Conservation (phyloP, 2,329 filamentous ascomycete genomes). For the Diaporthe nobilis region DNA sequence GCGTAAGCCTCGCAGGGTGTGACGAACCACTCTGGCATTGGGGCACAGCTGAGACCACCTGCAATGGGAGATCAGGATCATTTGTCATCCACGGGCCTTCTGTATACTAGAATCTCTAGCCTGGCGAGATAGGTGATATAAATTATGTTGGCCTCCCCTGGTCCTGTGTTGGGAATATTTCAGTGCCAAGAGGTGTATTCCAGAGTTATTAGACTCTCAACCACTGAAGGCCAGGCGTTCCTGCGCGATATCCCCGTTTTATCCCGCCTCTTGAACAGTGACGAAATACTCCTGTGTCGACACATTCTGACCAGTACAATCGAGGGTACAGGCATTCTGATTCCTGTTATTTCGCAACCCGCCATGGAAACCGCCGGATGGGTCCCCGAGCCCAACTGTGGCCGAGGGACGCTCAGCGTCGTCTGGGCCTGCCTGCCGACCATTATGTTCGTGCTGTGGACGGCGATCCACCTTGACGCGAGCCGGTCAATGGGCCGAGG, state of each 20-base stretch:
- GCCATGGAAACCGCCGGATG: neutral
- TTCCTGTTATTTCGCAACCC: no score
- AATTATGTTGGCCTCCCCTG: neutral
- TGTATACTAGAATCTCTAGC: no score
- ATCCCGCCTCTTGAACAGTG: no score
- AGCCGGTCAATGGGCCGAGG: neutral
- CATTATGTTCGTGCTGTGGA: neutral
- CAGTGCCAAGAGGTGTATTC: neutral
- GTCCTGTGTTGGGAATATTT: neutral
- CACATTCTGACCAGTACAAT: rapidly evolving
- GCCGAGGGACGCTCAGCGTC: constrained; percentile 8
- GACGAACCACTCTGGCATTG: neutral
- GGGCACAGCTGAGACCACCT: neutral
- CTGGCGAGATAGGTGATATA: neutral
- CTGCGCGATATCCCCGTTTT: no score
- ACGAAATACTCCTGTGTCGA: no score
- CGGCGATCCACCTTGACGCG: neutral
- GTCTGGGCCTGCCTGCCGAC: constrained; percentile 10
- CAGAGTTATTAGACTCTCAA: neutral
- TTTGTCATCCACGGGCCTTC: neutral
- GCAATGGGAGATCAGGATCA: neutral
- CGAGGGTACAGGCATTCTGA: neutral
- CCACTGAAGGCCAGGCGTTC: neutral
- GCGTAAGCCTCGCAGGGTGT: neutral
- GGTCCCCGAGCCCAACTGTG: neutral